Base-by-base conservation (phyloP, 164 flowering plant species). In the Aristolochia fimbriata region DNA sequence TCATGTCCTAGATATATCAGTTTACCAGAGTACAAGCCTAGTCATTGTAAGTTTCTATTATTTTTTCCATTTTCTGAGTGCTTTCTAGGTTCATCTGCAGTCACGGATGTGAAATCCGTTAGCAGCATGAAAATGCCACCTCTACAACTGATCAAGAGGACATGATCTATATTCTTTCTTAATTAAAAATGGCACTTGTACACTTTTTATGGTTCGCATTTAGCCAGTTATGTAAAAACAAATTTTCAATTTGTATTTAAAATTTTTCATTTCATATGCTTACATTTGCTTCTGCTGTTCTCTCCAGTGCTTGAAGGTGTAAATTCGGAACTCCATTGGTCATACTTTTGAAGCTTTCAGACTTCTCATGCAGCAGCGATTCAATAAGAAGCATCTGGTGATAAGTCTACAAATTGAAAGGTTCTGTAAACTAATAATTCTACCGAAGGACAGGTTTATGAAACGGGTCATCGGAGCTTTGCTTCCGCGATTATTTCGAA, bases 1-100 rank as follows among this genome's bases (percentile, higher is more conserved):
- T 78, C 85, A 23, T 86, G 93, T 62, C 96, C 93, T 13, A 66
- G 66, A 20, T 86, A 86, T 60, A 71, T 88, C 65, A 80, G 86
- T 73, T 62, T 88, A 68, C 96, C 96, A 20, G 73, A 66, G 59
- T 50, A 52, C 47, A 25, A 20, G 22, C 70, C 70, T 51, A 23
- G 45, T 52, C 4, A 51, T 11, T 27, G 73, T 70, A 59, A 62
- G 66, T 70, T 13, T 21, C 23, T 24, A 10, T 7, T 10, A 37
- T 37, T 6, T 3, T 0, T 37, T 37, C 12, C 43, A 37, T 37
- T 37, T 37, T 3, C 43, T 20, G 30, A 27, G 30, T 27, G 30
- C 3, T 5, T 27, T 27, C 5, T 5, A 27, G 30, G 30, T 27
- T 27, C 30, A 27, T n/a, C 30, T 27, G 30, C 30, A 27, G 5